Conservation (phyloP, 2,329 filamentous ascomycete genomes). For the Aspergillus brunneoviolaceus region DNA sequence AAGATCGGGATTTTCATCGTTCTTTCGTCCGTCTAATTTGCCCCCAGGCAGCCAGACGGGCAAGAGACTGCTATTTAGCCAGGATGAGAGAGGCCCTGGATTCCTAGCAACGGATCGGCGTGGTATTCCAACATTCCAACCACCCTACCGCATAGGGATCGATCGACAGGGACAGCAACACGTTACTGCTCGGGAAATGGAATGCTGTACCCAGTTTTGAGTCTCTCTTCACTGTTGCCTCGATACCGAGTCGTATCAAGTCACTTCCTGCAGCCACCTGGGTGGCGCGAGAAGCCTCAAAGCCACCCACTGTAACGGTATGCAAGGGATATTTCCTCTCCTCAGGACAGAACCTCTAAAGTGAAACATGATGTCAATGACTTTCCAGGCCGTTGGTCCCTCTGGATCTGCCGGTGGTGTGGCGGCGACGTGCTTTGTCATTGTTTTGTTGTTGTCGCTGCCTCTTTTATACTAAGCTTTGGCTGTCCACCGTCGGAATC, state of each 20-base stretch:
- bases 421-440: constrained; percentile 6
- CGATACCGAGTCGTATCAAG: no score
- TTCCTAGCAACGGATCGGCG: constrained; percentile 6
- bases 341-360: neutral
- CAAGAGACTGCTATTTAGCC: neutral
- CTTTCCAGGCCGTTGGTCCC: neutral
- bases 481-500: neutral
- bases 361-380: neutral
- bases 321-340: neutral
- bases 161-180: neutral
- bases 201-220: no score
- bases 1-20: neutral
- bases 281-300: no score
- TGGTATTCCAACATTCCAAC: constrained; percentile 8
- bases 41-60: neutral
- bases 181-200: no score
- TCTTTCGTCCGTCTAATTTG: constrained; percentile 8
- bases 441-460: constrained; percentile 12
- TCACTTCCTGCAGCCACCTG: no score
- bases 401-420: neutral
- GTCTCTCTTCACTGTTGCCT: no score
- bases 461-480: constrained; percentile 11
- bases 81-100: constrained; percentile 6
- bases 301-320: neutral
- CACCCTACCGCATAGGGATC: neutral